A percentile compares a stretch with the other conserved stretches of the same genome.
Conservation (phyloP, 2,329 filamentous ascomycete species). For the Seiridium unicorne region DNA sequence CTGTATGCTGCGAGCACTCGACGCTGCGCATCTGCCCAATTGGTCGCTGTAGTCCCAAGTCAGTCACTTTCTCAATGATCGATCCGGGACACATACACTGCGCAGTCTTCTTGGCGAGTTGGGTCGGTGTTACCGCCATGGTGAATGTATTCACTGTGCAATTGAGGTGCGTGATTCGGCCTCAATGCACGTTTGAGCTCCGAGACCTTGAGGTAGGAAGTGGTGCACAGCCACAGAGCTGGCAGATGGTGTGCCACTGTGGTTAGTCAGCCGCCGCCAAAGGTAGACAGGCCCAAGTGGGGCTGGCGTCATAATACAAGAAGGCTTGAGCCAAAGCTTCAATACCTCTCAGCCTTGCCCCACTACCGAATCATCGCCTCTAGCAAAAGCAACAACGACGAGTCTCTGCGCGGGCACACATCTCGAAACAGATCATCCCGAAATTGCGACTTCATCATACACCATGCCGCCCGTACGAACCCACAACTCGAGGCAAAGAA, state of each 20-base stretch:
- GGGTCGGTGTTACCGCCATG: conserved; percentile 91
- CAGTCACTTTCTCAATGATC: conserved; percentile 25
- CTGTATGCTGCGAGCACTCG: conserved; percentile 88
- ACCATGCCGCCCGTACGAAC: conserved; percentile 72
- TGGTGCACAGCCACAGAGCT: background rate
- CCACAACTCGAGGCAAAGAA: conserved; percentile 73
- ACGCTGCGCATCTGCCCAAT: conserved; percentile 83
- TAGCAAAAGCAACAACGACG: background rate
- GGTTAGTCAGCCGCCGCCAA: background rate
- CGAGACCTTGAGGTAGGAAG: background rate
- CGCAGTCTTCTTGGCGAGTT: conserved; percentile 79
- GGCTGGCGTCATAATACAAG: background rate
- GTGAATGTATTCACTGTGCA: conserved; percentile 32
- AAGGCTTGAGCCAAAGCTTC: conserved; percentile 4
- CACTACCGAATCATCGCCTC: conserved; percentile 21
- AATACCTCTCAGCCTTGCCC: conserved; percentile 26
- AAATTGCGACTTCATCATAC: background rate
- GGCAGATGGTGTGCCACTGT: background rate
- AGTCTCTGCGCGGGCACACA: background rate
- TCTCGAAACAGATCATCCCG: background rate
- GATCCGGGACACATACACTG: conserved; percentile 59
- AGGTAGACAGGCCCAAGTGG: background rate
- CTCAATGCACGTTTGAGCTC: background rate
- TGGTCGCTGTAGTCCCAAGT: conserved; percentile 63
- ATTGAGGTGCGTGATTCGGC: conserved; percentile 23